Conservation (phyloP, 352 stramenopile species). For the Thalassiosira mediterranea region DNA sequence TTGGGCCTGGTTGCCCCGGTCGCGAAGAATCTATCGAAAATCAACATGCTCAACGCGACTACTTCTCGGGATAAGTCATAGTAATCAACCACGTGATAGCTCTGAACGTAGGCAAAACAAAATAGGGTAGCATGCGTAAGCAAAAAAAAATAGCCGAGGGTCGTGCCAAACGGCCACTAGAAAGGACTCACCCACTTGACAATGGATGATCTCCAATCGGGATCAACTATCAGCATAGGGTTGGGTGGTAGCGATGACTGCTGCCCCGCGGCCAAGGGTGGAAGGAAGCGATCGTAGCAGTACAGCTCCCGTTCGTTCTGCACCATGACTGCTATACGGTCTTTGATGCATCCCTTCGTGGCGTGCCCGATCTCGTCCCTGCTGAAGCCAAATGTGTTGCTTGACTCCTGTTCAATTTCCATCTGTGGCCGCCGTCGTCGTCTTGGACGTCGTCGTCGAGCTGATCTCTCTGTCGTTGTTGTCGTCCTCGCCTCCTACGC, state of each 20-base stretch:
- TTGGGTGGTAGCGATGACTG: neutral
- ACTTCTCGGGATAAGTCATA: neutral
- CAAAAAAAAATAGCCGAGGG: no score
- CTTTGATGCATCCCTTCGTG: neutral
- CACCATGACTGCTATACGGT: neutral
- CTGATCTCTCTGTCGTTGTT: no score
- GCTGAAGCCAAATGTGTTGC: neutral
- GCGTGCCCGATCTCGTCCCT: neutral
- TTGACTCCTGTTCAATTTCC: neutral
- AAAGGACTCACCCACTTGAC: neutral
- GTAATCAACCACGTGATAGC: neutral
- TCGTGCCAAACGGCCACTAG: no score
- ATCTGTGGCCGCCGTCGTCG: neutral
- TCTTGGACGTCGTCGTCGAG: no score
- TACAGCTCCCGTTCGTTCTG: neutral
- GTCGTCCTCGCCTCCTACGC: no score
- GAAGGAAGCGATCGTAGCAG: neutral
- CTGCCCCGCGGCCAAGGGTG: neutral
- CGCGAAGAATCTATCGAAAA: neutral
- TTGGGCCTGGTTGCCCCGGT: neutral
- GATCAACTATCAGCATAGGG: neutral
- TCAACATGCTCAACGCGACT: neutral
- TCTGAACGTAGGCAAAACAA: no score
- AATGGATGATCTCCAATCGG: neutral
- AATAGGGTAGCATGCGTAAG: no score